These are phyloP conservation scores for Marvania coccoides DNA, from an alignment of 139 green algal species.

Conservation along the genomic window DNA sequence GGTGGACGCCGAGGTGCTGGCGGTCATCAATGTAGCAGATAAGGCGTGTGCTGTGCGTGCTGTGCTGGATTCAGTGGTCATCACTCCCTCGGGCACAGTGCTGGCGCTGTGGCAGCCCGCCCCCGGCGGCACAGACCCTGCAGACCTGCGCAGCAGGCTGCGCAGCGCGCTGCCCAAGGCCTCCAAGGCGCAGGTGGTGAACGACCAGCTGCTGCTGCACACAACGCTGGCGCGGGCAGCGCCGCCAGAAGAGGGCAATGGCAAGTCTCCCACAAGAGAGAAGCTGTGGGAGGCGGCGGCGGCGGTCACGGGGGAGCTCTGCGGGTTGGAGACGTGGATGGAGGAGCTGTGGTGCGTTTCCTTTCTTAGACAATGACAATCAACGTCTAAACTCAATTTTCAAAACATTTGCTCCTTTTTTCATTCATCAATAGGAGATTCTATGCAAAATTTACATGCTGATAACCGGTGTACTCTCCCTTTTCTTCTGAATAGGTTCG, in stretches of 20 bases:
- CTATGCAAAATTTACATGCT: too few species aligned
- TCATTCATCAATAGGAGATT: too few species aligned
- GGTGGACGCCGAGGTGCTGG: conserved; percentile 32
- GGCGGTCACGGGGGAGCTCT: conserved; percentile 32
- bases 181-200: conserved; percentile 33
- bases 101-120: conserved; percentile 58
- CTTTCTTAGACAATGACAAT: too few species aligned
- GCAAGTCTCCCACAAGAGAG: neutral
- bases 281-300: conserved; percentile 26
- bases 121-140: neutral
- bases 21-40: conserved; percentile 12
- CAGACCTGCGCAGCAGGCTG: conserved; percentile 15
- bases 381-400: too few species aligned
- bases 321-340: conserved; percentile 30
- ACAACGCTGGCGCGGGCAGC: conserved; percentile 57
- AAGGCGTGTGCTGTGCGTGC: conserved; percentile 39
- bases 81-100: conserved; percentile 44
- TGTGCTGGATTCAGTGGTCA: conserved; percentile 51
- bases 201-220: conserved; percentile 52
- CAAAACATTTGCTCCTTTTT: too few species aligned
- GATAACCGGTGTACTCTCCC: too few species aligned
- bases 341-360: conserved; percentile 19
- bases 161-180: conserved; percentile 39
- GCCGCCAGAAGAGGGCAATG: neutral
- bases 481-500: conserved; percentile 40